A percentile compares a stretch with the other conserved stretches of the same genome.
phyloP scores from a whole-genome alignment of 306 rosid genomes.

The Vigna hirtella region DNA sequence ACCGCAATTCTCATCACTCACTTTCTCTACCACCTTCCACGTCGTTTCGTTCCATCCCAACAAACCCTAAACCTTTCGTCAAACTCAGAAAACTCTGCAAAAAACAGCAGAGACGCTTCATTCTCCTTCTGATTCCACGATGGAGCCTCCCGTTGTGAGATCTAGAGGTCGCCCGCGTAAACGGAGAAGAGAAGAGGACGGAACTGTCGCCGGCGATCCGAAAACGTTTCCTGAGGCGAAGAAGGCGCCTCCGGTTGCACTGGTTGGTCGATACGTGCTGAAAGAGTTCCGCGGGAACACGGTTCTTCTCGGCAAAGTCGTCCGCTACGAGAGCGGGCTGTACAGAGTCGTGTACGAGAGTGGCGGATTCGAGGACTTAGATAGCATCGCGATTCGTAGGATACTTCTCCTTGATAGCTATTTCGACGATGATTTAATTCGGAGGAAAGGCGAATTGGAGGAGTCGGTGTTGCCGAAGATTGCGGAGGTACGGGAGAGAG shows the following conservation, averaged over 20 bases:
- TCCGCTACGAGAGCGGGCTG: slow-evolving; percentile 61
- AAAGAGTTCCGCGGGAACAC: slow-evolving; percentile 63
- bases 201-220: slow-evolving; percentile 10
- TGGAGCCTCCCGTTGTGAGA: slow-evolving; percentile 68
- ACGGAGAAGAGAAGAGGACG: slow-evolving; percentile 60
- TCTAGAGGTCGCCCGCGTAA: slow-evolving; percentile 90
- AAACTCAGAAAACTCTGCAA: background rate
- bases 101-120: slow-evolving; percentile 39
- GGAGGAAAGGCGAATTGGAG: slow-evolving; percentile 62
- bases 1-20: background rate
- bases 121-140: slow-evolving; percentile 33
- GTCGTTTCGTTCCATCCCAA: slow-evolving; percentile 36
- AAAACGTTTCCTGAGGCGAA: slow-evolving; percentile 53
- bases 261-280: slow-evolving; percentile 71
- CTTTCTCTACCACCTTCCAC: background rate
- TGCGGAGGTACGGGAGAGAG: slow-evolving; percentile 34
- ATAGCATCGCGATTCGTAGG: slow-evolving; percentile 68
- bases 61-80: slow-evolving; percentile 42
- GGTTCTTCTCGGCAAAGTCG: slow-evolving; percentile 74
- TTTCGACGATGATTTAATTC: slow-evolving; percentile 56
- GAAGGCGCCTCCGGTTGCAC: slow-evolving; percentile 55
- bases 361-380: slow-evolving; percentile 73
- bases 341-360: slow-evolving; percentile 80
- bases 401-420: slow-evolving; percentile 52
- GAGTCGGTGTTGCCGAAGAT: slow-evolving; percentile 40